These are phyloP conservation scores for Dictyostelium brefeldianum DNA, from an alignment of 78 protist species.

Conservation along the genomic window DNA sequence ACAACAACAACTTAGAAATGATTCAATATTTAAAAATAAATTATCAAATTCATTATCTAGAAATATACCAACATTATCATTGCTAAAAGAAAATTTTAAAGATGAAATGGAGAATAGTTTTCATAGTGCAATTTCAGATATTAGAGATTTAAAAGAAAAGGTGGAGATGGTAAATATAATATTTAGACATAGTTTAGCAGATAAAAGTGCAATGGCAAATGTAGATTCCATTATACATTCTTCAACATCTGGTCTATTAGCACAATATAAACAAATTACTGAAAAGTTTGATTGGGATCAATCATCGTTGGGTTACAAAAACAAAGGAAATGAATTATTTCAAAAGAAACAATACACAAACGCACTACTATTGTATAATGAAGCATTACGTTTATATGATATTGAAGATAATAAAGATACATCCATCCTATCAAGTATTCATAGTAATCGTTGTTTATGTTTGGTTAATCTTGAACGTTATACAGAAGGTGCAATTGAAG, in stretches of 20 bases:
- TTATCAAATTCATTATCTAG: conserved; percentile 25
- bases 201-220: not conserved
- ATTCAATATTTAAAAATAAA: conserved; percentile 15
- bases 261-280: not conserved
- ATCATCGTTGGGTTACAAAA: conserved; percentile 25
- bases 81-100: conserved; percentile 16
- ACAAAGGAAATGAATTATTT: conserved; percentile 59
- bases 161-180: not conserved
- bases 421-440: conserved; percentile 13
- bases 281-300: conserved; percentile 11
- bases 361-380: conserved; percentile 48
- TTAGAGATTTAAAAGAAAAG: not conserved
- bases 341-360: conserved; percentile 62
- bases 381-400: conserved; percentile 44
- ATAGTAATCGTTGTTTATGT: conserved; percentile 66
- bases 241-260: not conserved
- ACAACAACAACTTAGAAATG: not conserved
- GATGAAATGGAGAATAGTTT: not conserved
- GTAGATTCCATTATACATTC: conserved; percentile 13
- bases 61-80: not conserved
- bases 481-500: conserved; percentile 61
- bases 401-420: conserved; percentile 12
- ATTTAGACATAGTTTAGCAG: not conserved
- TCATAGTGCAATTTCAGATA: conserved; percentile 1
- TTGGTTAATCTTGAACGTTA: conserved; percentile 54